phyloP scores from a whole-genome alignment of 352 stramenopile genomes.

The Phytophthora podocarpi region DNA sequence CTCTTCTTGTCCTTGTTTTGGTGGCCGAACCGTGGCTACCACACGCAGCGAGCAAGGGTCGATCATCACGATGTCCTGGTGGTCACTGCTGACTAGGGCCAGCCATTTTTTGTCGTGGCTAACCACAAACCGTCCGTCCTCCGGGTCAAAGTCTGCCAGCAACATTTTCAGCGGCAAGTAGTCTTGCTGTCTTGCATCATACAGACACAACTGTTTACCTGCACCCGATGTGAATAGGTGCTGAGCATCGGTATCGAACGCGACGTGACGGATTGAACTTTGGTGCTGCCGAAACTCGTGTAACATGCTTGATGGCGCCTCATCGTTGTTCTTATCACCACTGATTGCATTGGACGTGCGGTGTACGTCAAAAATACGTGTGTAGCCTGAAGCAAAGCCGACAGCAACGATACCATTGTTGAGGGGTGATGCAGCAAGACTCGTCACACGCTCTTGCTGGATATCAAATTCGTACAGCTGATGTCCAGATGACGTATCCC shows the following conservation, averaged over 20 bases:
- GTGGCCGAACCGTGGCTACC: conserved; percentile 41
- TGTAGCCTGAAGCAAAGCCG: conserved; percentile 80
- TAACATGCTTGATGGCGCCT: conserved; percentile 40
- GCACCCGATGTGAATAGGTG: conserved; percentile 56
- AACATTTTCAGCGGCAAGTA: conserved; percentile 78
- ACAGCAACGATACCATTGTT: conserved; percentile 56
- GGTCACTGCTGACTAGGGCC: conserved; percentile 37
- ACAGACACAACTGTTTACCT: conserved; percentile 74
- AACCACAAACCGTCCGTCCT: conserved; percentile 41
- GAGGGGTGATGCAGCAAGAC: conserved; percentile 50
- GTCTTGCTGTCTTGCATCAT: conserved; percentile 48
- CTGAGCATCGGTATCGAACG: conserved; percentile 50
- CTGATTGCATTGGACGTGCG: neutral
- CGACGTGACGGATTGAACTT: conserved; percentile 61
- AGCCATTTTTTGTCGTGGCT: conserved; percentile 49
- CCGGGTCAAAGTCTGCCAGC: conserved; percentile 45
- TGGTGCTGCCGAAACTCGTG: conserved; percentile 89
- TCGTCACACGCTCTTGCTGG: conserved; percentile 66
- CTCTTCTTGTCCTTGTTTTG: conserved; percentile 25
- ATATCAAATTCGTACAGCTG: conserved; percentile 90
- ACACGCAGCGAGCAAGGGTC: conserved; percentile 45
- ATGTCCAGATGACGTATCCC: conserved; percentile 59
- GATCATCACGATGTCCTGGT: conserved; percentile 40
- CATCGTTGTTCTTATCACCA: neutral
- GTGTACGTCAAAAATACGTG: conserved; percentile 87